These are phyloP conservation scores for Polysphondylium violaceum DNA, from an alignment of 78 protist species.

Conservation along the genomic window DNA sequence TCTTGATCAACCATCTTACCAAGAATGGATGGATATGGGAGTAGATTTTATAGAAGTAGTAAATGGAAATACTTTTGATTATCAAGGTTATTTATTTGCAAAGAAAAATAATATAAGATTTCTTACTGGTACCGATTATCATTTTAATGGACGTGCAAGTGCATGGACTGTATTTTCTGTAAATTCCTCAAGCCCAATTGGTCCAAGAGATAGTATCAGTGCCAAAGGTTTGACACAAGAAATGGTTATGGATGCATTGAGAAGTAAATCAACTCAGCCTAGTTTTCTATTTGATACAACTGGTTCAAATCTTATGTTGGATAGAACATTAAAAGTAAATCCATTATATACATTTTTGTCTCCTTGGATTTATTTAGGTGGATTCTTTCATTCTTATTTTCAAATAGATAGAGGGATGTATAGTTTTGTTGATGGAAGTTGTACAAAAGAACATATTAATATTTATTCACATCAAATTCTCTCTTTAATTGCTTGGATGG, in stretches of 20 bases:
- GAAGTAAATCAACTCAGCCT: neutral
- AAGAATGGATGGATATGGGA: slow-evolving; percentile 18
- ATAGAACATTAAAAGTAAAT: neutral
- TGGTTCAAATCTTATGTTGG: too few species aligned
- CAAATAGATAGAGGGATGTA: slow-evolving; percentile 35
- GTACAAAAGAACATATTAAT: slow-evolving; percentile 1
- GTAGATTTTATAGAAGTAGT: slow-evolving; percentile 57
- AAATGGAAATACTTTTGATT: slow-evolving; percentile 14
- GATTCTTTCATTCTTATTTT: slow-evolving; percentile 37
- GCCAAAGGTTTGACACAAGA: neutral
- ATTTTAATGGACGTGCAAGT: neutral
- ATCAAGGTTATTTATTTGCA: slow-evolving; percentile 13
- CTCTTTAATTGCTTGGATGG: slow-evolving; percentile 14
- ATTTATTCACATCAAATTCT: slow-evolving; percentile 4
- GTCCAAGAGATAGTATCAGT: neutral
- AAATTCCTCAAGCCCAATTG: neutral
- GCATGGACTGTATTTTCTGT: slow-evolving; percentile 42
- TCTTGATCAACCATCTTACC: slow-evolving; percentile 17
- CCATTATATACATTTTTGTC: neutral
- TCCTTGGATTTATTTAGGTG: slow-evolving; percentile 54
- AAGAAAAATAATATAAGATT: neutral
- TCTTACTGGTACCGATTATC: slow-evolving; percentile 54
- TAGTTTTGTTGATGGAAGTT: slow-evolving; percentile 57
- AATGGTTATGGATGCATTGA: neutral
- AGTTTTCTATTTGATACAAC: slow-evolving; percentile 21